These are phyloP conservation scores for Capsicum chinense DNA, from an alignment of 257 asterid species.

Conservation along the genomic window DNA sequence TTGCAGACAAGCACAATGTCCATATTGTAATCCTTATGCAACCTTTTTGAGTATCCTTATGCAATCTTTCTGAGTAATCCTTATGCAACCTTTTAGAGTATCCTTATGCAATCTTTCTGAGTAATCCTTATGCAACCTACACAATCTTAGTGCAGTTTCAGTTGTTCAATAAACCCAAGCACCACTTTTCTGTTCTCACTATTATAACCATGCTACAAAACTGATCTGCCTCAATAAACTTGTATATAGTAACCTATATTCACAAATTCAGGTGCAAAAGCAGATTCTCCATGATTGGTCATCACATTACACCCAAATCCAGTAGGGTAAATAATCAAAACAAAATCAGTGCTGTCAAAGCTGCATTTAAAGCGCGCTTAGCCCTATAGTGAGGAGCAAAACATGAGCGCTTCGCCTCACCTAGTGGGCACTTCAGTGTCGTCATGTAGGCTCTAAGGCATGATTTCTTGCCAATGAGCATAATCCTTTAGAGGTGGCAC, in stretches of 20 bases:
- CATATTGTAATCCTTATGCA: neutral
- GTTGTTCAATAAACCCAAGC: neutral
- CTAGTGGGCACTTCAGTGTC: neutral
- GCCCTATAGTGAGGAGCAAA: neutral
- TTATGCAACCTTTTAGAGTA: neutral
- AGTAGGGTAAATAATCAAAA: neutral
- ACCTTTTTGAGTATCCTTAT: too few species aligned
- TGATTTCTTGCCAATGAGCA: neutral
- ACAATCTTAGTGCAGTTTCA: constrained; percentile 3
- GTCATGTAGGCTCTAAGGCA: neutral
- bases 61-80: too few species aligned
- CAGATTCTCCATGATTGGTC: neutral
- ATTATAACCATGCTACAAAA: neutral
- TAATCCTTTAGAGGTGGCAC: neutral
- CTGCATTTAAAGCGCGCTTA: neutral
- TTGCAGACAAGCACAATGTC: too few species aligned
- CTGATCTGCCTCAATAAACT: constrained; percentile 5
- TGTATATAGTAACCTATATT: neutral
- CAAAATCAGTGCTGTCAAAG: neutral
- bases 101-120: too few species aligned
- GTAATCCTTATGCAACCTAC: neutral
- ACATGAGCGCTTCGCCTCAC: neutral
- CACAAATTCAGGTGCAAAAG: constrained; percentile 4
- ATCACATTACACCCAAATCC: constrained; percentile 1
- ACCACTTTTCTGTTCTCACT: neutral